Evolutionary conservation across 345 rosid species (phyloP).

Genomic region (Dipteronia sinensis): DNA sequence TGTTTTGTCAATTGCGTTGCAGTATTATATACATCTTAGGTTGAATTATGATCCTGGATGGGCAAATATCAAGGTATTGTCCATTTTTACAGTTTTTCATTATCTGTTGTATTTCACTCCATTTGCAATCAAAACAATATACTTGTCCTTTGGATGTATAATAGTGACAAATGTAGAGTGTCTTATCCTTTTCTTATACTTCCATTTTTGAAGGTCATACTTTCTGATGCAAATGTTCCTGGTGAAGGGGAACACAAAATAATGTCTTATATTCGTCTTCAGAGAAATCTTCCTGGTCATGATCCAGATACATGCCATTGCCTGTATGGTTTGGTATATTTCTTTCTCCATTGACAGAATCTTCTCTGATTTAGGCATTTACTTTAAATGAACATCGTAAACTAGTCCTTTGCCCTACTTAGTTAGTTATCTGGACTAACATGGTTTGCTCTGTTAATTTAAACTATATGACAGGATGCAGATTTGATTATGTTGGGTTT

Average conservation of each 20-base stretch:
- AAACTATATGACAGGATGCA: slow-evolving; percentile 69
- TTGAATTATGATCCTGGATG: slow-evolving; percentile 95
- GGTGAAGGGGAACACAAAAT: slow-evolving; percentile 99
- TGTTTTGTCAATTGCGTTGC: slow-evolving; percentile 82
- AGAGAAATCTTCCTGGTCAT: slow-evolving; percentile 85
- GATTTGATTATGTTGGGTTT: slow-evolving; percentile 95
- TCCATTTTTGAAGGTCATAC: slow-evolving; percentile 72
- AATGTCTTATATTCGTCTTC: slow-evolving; percentile 88
- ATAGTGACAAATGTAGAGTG: background rate
- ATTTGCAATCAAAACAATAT: background rate
- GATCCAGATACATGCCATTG: slow-evolving; percentile 93
- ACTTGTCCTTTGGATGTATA: background rate
- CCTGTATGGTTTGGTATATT: slow-evolving; percentile 91
- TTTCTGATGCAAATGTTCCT: slow-evolving; percentile 98
- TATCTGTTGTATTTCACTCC: background rate
- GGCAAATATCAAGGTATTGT: slow-evolving; percentile 79
- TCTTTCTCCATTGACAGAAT: slow-evolving; percentile 27
- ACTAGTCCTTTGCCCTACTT: slow-evolving; percentile 8
- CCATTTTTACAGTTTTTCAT: background rate
- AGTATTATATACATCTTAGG: slow-evolving; percentile 78
- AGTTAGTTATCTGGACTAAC: slow-evolving; percentile 19
- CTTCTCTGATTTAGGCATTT: slow-evolving; percentile 11
- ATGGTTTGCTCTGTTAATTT: slow-evolving; percentile 16
- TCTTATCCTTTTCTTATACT: slow-evolving; percentile 26
- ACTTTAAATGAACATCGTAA: background rate